Evolutionary conservation across 768 basidiomycete species (phyloP).

Genomic region (Floccularia luteovirens): DNA sequence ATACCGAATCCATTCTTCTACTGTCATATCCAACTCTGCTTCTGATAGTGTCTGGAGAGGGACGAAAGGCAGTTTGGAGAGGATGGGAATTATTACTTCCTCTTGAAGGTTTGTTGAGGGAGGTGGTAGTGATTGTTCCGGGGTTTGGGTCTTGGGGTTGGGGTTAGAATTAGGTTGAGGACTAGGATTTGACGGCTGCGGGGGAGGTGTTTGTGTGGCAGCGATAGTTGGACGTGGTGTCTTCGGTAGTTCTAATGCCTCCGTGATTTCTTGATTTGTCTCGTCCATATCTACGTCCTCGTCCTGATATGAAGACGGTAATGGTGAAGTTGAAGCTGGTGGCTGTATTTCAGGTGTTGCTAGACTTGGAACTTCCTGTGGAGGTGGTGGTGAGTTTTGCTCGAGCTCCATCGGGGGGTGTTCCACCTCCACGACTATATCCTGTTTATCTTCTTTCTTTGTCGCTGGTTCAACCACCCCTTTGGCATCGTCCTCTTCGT

Average conservation of each 20-base stretch:
- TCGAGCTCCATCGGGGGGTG: background rate
- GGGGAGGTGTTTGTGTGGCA: too few relatives aligned
- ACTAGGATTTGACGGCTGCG: too few relatives aligned
- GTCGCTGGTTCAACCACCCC: slow-evolving; percentile 7
- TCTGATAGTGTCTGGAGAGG: slow-evolving; percentile 42
- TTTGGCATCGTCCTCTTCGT: slow-evolving; percentile 23
- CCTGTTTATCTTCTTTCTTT: background rate
- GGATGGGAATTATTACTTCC: slow-evolving; percentile 24
- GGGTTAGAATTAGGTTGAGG: too few relatives aligned
- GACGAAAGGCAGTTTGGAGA: slow-evolving; percentile 39
- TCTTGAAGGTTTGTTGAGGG: slow-evolving; percentile 1
- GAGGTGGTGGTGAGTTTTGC: background rate
- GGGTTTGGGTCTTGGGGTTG: background rate
- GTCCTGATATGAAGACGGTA: slow-evolving; percentile 6
- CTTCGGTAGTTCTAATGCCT: background rate
- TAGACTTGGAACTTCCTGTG: slow-evolving; percentile 6
- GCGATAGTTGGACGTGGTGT: background rate
- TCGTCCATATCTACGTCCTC: slow-evolving; percentile 22
- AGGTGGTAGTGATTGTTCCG: background rate
- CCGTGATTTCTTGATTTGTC: slow-evolving; percentile 6
- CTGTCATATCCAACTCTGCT: slow-evolving; percentile 67
- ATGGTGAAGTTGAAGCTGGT: background rate
- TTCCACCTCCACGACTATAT: too few relatives aligned
- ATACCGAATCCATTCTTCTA: slow-evolving; percentile 77
- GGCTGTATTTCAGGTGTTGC: background rate